Evolutionary conservation across 2,329 filamentous ascomycete species (phyloP).

Genomic region (Colletotrichum simmondsii): DNA sequence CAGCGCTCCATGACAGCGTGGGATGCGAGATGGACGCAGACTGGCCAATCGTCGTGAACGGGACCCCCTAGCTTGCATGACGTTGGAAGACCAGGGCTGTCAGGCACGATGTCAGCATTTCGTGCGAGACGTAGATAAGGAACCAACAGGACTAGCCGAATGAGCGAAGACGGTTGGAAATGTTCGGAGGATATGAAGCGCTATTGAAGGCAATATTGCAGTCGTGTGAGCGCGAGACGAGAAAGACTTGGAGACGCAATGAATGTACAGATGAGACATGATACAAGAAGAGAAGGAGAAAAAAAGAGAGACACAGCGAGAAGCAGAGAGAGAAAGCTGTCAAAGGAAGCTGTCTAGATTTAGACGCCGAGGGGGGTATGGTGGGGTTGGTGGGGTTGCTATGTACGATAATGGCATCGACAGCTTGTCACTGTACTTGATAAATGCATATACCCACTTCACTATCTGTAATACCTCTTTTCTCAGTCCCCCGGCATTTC

Average conservation of each 20-base stretch:
- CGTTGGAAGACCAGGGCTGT: neutral
- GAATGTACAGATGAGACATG: neutral
- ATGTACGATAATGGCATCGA: conserved; percentile 22
- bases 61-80: neutral
- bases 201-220: neutral
- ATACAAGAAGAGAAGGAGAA: neutral
- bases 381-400: neutral
- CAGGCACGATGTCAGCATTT: neutral
- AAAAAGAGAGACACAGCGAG: neutral
- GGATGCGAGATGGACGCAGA: conserved; percentile 10
- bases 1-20: neutral
- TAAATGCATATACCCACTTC: conserved; percentile 10
- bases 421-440: neutral
- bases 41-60: conserved; percentile 15
- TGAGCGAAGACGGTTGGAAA: neutral
- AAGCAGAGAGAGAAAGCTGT: neutral
- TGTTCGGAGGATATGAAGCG: neutral
- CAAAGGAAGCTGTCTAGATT: neutral
- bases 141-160: neutral
- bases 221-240: neutral
- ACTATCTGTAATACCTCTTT: neutral
- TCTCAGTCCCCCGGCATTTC: neutral
- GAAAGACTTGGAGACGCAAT: neutral
- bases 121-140: neutral
- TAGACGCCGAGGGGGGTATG: neutral